phyloP scores from a whole-genome alignment of 352 stramenopile species.

The Globisporangium polare region DNA sequence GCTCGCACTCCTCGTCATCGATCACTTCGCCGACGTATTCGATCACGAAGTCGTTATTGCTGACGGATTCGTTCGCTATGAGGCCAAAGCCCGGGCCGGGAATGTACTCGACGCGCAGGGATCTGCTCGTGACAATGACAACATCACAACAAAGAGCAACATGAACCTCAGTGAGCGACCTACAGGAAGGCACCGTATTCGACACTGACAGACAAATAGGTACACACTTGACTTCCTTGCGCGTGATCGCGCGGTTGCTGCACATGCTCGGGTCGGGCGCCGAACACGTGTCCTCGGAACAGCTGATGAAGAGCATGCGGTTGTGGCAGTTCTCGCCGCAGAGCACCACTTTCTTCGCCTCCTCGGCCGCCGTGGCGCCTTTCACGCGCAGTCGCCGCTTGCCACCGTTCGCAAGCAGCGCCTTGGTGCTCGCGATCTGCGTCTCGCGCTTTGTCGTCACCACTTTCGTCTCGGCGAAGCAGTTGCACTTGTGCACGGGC shows the following conservation, averaged over 20 bases:
- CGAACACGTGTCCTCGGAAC: slow-evolving; percentile 73
- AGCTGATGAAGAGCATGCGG: slow-evolving; percentile 83
- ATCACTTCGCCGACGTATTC: slow-evolving; percentile 95
- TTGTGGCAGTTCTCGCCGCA: slow-evolving; percentile 80
- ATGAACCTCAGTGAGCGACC: not conserved
- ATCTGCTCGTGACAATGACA: slow-evolving; percentile 13
- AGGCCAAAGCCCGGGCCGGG: slow-evolving; percentile 90
- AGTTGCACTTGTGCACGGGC: slow-evolving; percentile 76
- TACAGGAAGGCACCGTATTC: not conserved
- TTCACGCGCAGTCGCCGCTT: slow-evolving; percentile 12
- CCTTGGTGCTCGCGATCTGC: slow-evolving; percentile 41
- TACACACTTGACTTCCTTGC: slow-evolving; percentile 53
- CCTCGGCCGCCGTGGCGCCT: not conserved
- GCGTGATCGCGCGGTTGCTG: slow-evolving; percentile 71
- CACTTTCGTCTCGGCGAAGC: slow-evolving; percentile 42
- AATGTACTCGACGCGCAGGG: slow-evolving; percentile 65
- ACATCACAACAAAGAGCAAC: slow-evolving; percentile 2
- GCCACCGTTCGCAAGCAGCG: slow-evolving; percentile 16
- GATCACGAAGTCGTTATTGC: slow-evolving; percentile 87
- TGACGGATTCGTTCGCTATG: slow-evolving; percentile 70
- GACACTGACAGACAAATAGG: not conserved
- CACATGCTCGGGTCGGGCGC: slow-evolving; percentile 60
- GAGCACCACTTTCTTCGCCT: slow-evolving; percentile 3
- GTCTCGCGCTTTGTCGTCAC: slow-evolving; percentile 47
- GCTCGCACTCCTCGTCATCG: slow-evolving; percentile 78